A percentile compares a stretch with the other conserved stretches of the same genome.
These are phyloP conservation scores for Rhizophora mangle DNA, from an alignment of 345 rosid genomes.

Conservation along the genomic window DNA sequence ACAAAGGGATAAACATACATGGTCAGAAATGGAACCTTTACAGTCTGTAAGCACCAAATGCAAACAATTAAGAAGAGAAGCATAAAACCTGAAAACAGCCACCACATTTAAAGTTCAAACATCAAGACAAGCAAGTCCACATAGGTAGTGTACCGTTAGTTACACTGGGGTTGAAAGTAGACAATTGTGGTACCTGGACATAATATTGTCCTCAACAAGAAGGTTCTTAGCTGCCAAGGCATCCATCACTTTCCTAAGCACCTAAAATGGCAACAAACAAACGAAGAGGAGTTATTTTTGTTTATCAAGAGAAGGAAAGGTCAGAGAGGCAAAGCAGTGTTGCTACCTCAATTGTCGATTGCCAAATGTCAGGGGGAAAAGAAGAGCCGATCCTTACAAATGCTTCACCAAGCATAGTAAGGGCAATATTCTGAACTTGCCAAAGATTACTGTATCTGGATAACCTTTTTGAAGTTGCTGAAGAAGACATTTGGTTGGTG, in stretches of 20 bases:
- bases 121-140: not conserved
- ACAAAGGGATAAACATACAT: conserved; percentile 49
- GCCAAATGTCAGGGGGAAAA: conserved; percentile 55
- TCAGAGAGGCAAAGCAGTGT: not conserved
- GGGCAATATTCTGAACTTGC: conserved; percentile 56
- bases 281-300: not conserved
- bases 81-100: conserved; percentile 53
- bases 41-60: conserved; percentile 65
- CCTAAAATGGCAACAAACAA: conserved; percentile 41
- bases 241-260: conserved; percentile 77
- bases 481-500: conserved; percentile 32
- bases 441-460: conserved; percentile 45
- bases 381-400: conserved; percentile 52
- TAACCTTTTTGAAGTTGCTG: conserved; percentile 38
- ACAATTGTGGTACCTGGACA: conserved; percentile 52
- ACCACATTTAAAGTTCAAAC: not conserved
- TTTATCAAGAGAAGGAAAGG: not conserved
- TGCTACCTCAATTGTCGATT: conserved; percentile 61
- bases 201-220: conserved; percentile 52
- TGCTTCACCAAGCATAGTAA: conserved; percentile 65
- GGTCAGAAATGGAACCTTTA: conserved; percentile 70
- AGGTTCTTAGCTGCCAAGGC: conserved; percentile 53
- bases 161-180: not conserved
- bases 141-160: not conserved
- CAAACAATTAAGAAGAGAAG: conserved; percentile 70